These are phyloP conservation scores for Aureobasidium subglaciale DNA, from an alignment of 2,329 filamentous ascomycete species.

Conservation along the genomic window DNA sequence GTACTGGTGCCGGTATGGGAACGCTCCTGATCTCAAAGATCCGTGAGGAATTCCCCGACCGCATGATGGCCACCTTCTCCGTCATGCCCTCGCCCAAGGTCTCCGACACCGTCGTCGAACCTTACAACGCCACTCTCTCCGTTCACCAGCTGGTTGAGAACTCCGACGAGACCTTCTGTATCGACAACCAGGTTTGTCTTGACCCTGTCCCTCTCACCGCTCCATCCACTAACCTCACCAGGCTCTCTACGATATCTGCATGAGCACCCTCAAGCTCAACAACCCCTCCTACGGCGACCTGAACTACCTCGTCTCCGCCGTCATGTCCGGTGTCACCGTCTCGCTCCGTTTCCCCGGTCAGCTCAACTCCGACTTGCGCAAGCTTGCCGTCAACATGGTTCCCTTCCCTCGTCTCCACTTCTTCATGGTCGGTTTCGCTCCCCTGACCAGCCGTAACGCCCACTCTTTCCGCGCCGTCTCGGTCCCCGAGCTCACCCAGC, in stretches of 20 bases:
- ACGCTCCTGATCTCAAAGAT: conserved; percentile 99
- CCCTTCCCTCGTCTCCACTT: conserved; percentile 99
- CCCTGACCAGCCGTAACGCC: conserved; percentile 85
- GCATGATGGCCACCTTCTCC: conserved; percentile 99
- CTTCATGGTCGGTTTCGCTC: conserved; percentile 99
- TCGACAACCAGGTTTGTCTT: conserved; percentile 82
- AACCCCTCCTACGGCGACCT: conserved; percentile 98
- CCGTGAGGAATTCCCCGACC: conserved; percentile 98
- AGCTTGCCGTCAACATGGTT: conserved; percentile 99
- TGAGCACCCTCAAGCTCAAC: conserved; percentile 97
- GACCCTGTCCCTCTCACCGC: neutral
- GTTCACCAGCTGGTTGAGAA: conserved; percentile 99
- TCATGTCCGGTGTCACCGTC: conserved; percentile 99
- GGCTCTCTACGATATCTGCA: conserved; percentile 99
- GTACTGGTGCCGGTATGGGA: conserved; percentile 99
- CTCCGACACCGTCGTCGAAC: conserved; percentile 98
- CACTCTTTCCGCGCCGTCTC: conserved; percentile 96
- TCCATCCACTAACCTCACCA: conserved; percentile 23
- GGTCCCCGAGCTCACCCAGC: conserved; percentile 97
- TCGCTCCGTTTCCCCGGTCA: conserved; percentile 98
- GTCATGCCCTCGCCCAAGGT: conserved; percentile 99
- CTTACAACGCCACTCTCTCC: conserved; percentile 98
- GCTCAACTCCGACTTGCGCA: conserved; percentile 99
- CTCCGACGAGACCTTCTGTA: conserved; percentile 99
- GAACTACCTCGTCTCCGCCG: conserved; percentile 98